A percentile compares a stretch with the other conserved stretches of the same genome.
Conservation (phyloP, 2,329 filamentous ascomycete species). For the Cladophialophora bantiana region DNA sequence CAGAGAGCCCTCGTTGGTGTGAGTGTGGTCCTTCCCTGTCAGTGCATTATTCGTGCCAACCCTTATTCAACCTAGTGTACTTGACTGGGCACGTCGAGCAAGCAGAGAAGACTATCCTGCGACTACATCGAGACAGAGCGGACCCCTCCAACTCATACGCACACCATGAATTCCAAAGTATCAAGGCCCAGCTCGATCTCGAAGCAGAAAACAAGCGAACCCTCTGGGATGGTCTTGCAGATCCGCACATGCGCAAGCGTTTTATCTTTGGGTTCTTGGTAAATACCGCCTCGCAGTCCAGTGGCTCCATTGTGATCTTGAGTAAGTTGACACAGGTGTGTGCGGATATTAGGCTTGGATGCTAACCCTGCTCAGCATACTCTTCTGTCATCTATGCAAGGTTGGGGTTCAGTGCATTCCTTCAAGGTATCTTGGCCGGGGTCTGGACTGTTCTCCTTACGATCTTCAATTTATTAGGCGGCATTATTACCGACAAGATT, state of each 20-base stretch:
- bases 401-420: conserved; percentile 7
- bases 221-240: background rate
- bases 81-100: conserved; percentile 5
- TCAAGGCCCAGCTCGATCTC: conserved; percentile 17
- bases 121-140: conserved; percentile 12
- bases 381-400: conserved; percentile 5
- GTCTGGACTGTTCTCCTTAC: conserved; percentile 8
- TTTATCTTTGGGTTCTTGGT: conserved; percentile 16
- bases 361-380: conserved; percentile 3
- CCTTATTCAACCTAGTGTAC: conserved; percentile 9
- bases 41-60: background rate
- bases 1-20: conserved; percentile 35
- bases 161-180: conserved; percentile 10
- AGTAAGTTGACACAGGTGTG: background rate
- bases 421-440: conserved; percentile 1
- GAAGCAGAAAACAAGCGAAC: conserved; percentile 7
- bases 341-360: background rate
- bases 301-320: conserved; percentile 12
- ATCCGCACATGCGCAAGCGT: conserved; percentile 9
- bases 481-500: conserved; percentile 8
- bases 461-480: conserved; percentile 7
- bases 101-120: conserved; percentile 3
- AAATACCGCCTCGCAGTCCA: conserved; percentile 1
- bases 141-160: conserved; percentile 10
- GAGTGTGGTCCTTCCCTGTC: background rate